These are phyloP conservation scores for Endocladia muricata DNA, from an alignment of 31 red algal species.

Conservation along the genomic window DNA sequence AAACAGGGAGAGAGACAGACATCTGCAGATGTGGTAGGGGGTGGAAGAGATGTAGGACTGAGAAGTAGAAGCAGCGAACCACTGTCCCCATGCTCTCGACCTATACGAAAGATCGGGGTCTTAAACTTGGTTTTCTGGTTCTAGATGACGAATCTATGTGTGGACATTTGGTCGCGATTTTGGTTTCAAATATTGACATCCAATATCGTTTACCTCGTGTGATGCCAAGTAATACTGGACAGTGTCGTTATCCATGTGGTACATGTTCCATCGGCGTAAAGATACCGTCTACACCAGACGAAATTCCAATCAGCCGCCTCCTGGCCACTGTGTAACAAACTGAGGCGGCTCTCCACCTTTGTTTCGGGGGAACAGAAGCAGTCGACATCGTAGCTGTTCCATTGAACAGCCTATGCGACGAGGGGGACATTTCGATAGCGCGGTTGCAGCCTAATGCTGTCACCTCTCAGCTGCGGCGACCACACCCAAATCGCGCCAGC, in stretches of 20 bases:
- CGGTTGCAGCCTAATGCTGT: background rate
- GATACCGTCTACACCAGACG: background rate
- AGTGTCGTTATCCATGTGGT: background rate
- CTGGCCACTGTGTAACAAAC: background rate
- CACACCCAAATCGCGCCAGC: slow-evolving; percentile 4
- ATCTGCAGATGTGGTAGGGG: background rate
- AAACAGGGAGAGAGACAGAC: background rate
- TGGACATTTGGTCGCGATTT: too few relatives aligned
- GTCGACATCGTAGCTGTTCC: background rate
- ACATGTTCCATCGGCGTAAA: background rate
- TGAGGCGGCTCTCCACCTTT: too few relatives aligned
- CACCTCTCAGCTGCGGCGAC: background rate
- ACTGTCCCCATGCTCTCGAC: background rate
- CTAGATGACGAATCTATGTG: background rate
- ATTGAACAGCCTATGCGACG: background rate
- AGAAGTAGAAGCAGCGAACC: background rate
- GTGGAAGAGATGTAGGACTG: background rate
- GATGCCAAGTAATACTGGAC: background rate
- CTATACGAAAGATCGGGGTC: background rate
- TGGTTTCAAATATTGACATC: too few relatives aligned
- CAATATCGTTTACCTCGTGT: background rate
- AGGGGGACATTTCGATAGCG: background rate
- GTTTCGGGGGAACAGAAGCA: background rate
- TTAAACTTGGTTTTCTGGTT: background rate
- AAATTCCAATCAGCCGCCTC: background rate